Evolutionary conservation across 2,329 filamentous ascomycete genomes (phyloP), one percentile per base, ranked within the genome.

Genomic region (Trichoderma breve): DNA sequence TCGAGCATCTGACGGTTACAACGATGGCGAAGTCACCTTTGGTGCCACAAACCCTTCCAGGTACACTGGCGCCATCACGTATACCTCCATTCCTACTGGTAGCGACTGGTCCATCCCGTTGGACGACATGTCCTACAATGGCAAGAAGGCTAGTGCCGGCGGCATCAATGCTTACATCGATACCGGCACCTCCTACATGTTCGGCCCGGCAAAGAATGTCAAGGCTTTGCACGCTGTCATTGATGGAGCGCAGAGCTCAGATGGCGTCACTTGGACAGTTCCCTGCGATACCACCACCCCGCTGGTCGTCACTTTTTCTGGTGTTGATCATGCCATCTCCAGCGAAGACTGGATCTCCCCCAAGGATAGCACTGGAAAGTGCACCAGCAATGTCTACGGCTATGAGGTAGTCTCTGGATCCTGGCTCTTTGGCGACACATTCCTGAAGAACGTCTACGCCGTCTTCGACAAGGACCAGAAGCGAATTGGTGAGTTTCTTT

Each of bases 391-490:
- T 76, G 88, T 97, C 43, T 91, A 94, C 68, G 92, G 92, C 2
- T 86, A 89, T 30, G 87, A 91, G 78, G 89, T 93, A 15, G 90
- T 93, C 61, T 82, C 85, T 1, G 85, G 84, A 76, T 76, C 90
- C 32, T 97, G 94, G 93, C 85, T 97, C n/a, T 81, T 97, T 1
- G 94, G 94, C 2, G 94, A 94, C 75, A 89, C 92, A 1, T 97
- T 97, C 76, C 82, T 97, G 73, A 97, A 97, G 83, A 97, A 97
- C 76, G 94, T 97, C 18, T 97, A 97, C 79, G 86, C 89, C 1
- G 91, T 96, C 28, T 97, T 97, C 79, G 94, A 97, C 79, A 89
- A 88, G 68, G 93, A 95, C 74, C 78, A 89, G 74, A 82, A 80
- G 57, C 87, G 86, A 66, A 88, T 94, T 74, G 92, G 91, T 88